phyloP scores from a whole-genome alignment of 1,284 basidiomycete genomes.

The Trichosporon coremiiforme region DNA sequence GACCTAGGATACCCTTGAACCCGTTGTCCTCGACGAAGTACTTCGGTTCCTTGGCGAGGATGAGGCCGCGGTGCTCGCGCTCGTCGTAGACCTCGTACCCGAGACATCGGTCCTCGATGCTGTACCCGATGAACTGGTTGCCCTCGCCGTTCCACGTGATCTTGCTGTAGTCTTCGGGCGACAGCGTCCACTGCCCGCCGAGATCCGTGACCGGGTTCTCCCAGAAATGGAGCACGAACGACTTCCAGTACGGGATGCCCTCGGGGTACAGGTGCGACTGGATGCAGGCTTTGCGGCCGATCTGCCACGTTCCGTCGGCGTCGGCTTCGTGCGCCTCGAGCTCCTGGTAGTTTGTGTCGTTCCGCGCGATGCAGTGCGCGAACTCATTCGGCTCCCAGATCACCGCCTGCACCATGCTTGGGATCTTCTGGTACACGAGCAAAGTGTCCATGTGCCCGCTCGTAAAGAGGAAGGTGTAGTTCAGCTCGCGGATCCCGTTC shows the following conservation, averaged over 20 bases:
- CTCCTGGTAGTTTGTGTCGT: constrained; percentile 32
- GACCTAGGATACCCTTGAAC: constrained; percentile 19
- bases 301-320: constrained; percentile 24
- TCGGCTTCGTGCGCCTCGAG: constrained; percentile 24
- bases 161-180: constrained; percentile 48
- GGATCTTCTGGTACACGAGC: constrained; percentile 44
- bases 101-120: constrained; percentile 50
- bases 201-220: constrained; percentile 35
- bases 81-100: constrained; percentile 20
- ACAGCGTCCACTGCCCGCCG: constrained; percentile 49
- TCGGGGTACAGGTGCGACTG: constrained; percentile 31
- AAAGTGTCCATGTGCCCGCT: constrained; percentile 41
- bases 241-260: constrained; percentile 54
- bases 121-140: constrained; percentile 56
- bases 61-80: constrained; percentile 49
- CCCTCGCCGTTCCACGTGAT: constrained; percentile 23
- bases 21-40: constrained; percentile 41
- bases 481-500: constrained; percentile 37
- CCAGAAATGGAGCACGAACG: constrained; percentile 52
- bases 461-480: constrained; percentile 44
- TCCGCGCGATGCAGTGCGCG: constrained; percentile 32
- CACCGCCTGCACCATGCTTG: constrained; percentile 39
- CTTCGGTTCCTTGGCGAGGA: constrained; percentile 49
- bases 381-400: constrained; percentile 37
- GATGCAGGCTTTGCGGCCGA: constrained; percentile 32